Base-by-base conservation (phyloP, 1,284 basidiomycete species). In the Lentinus polychrous region DNA sequence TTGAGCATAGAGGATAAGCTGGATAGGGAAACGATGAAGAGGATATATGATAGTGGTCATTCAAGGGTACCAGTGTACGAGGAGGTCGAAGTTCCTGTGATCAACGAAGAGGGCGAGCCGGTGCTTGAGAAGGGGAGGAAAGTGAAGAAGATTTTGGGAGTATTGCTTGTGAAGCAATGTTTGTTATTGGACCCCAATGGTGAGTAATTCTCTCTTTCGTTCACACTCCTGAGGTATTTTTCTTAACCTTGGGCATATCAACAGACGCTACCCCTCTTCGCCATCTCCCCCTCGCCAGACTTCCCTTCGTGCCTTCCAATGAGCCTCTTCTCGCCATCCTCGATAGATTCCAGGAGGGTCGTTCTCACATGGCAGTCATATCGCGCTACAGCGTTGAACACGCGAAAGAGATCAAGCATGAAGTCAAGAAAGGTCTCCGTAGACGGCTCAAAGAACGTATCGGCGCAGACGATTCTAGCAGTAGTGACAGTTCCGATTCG, bases 361-460 rank as follows among this genome's bases (percentile, higher is more conserved):
- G 89, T 37, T 88, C 84, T 35, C 92, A 95, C 62, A 92, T 95
- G 78, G 92, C 92, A 32, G 86, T 94, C 55, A 90, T 95, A 54
- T 80, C 79, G 51, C 78, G 85, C 40, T 61, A 70, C 53, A 66
- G 66, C 45, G 51, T 65, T 52, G 63, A 62, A 57, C 59, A 76
- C 72, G 81, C 76, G 14, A 73, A 71, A 43, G 79, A 78, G 48
- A 77, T 83, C 20, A 82, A 85, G 66, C 71, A 81, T 48, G 80
- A 75, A 22, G 79, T 81, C 46, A 87, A 84, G 61, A 73, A 75
- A 46, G 79, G 80, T 23, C 70, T 86, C 17, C 85, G 83, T 0
- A 79, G 81, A 52, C 80, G 83, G 47, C 68, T 85, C 22, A 75
- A 79, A 51, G 71, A 77, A 53, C 73, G 76, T 43, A 81, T 87